Base-by-base conservation (phyloP, 2,329 filamentous ascomycete species). In the Exophiala bonariae region DNA sequence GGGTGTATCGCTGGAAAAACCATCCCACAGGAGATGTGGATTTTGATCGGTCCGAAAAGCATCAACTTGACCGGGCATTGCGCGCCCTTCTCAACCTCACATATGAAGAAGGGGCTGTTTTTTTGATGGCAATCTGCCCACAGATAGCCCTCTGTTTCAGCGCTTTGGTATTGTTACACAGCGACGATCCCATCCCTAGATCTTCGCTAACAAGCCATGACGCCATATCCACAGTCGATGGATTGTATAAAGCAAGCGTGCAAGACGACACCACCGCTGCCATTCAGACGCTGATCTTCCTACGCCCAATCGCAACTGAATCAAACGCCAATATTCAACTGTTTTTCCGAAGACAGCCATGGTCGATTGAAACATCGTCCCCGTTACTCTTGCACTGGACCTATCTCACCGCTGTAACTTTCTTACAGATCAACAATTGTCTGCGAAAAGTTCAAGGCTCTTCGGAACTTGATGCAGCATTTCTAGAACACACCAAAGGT, bases 351-450 rank as follows among this genome's bases (percentile, higher is more conserved):
- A 35, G 18, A 7, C 19, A 32, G 13, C 44, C 44, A 11, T 41
- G 23, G n/a, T 32, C 44, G 7, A 22, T 47, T 13, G 36, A 35
- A 30, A 18, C 34, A 14, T 22, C 44, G 13, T 41, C 44, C 3
- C 44, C 44, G 8, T 30, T 41, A 8, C 31, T 47, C n/a, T 11
- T 47, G n/a, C 37, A 30, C 11, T 47, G 36, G 36, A 47, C 44
- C 11, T 47, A 47, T 35, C 44, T 31, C 11, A 30, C 19, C 16
- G 44, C 44, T 23, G 3, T 41, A 6, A 47, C 37, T 11, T 47
- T 41, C 30, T 16, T 47, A 30, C 17, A 22, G 13, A 16, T 46
- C 5, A 23, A 14, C 10, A 14, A 26, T 31, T 31, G 34, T 14
- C 16, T 39, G n/a, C 8, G 38, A 17, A 3, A 38, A 5, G n/a